Evolutionary conservation across 352 stramenopile genomes (phyloP), one percentile per base, ranked within the genome.

Genomic region (Pythium guiyangense): DNA sequence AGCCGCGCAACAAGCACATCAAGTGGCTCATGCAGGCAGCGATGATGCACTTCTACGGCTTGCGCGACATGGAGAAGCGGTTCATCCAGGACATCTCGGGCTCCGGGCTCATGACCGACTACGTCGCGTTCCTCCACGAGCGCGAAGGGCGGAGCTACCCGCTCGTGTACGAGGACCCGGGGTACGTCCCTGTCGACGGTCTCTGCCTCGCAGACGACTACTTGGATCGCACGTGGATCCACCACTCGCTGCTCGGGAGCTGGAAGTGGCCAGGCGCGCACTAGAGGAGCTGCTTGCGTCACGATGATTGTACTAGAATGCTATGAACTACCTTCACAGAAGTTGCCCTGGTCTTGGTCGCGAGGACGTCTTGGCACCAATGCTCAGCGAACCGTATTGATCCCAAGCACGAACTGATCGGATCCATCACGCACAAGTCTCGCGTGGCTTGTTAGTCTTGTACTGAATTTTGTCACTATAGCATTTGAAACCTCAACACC

Each of bases 1-100:
- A 48, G 43, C 54, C 54, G 34, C 49, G 54, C 8, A 62, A 66
- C 44, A 25, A 10, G n/a, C 54, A 66, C 47, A 31, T 56, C 34
- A 54, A 39, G n/a, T 54, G 20, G 35, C 56, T 66, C 6, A 45
- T 66, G 22, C 22, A 62, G 34, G 37, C 40, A 9, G 31, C 54
- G 22, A 54, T 62, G 60, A 59, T 59, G 40, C 54, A 62, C 44
- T 62, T 66, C 29, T 59, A 46, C 50, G 60, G 60, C 1, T 14
- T 66, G 25, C 43, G 60, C 14, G 60, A 62, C 54, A 61, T 66
- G 54, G 54, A 67, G 42, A 27, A 54, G 26, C 20, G 17, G 15
- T 43, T 63, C 1, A 51, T 67, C 15, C 54, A 63, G 35, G 60
- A 67, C 17, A 18, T 63, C 1, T 26, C 54, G 11, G 60, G 60